These are phyloP conservation scores for Euphorbia celastroides DNA, from an alignment of 441 rosid species.

Conservation along the genomic window DNA sequence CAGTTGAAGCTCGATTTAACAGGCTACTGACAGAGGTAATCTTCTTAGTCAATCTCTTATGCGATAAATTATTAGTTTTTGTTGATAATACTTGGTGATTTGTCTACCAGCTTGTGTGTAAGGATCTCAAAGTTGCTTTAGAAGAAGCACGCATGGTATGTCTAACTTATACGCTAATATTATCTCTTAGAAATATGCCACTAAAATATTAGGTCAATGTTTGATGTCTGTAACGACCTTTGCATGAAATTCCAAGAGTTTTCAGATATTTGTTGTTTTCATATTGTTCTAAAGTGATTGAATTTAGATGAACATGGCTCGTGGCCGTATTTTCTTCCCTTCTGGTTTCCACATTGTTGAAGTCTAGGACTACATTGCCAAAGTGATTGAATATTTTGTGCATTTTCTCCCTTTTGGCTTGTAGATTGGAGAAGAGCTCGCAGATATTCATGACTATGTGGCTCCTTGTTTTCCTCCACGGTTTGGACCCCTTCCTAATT, in stretches of 20 bases:
- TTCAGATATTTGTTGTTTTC: not conserved
- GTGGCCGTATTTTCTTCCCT: too few species aligned
- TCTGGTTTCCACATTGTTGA: too few species aligned
- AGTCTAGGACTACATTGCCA: too few species aligned
- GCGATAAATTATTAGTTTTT: constrained; percentile 13
- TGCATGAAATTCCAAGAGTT: not conserved
- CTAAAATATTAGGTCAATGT: not conserved
- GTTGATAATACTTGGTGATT: constrained; percentile 18
- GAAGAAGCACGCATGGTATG: constrained; percentile 92
- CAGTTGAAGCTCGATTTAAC: constrained; percentile 85
- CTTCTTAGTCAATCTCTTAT: constrained; percentile 8
- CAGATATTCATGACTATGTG: constrained; percentile 95
- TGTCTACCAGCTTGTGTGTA: constrained; percentile 69
- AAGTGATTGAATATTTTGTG: too few species aligned
- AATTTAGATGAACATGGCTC: too few species aligned
- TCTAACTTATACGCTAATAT: constrained; percentile 11
- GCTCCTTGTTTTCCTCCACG: constrained; percentile 99
- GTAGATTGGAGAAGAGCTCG: constrained; percentile 99
- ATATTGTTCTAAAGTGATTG: not conserved
- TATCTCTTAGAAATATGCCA: constrained; percentile 12
- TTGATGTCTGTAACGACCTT: not conserved
- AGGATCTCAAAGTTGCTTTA: constrained; percentile 93
- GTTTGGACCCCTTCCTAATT: constrained; percentile 33
- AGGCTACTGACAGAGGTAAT: constrained; percentile 72
- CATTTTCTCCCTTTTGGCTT: constrained; percentile 14